Base-by-base conservation (phyloP, 2,329 filamentous ascomycete genomes). In the Colletotrichum cordylinicola region DNA sequence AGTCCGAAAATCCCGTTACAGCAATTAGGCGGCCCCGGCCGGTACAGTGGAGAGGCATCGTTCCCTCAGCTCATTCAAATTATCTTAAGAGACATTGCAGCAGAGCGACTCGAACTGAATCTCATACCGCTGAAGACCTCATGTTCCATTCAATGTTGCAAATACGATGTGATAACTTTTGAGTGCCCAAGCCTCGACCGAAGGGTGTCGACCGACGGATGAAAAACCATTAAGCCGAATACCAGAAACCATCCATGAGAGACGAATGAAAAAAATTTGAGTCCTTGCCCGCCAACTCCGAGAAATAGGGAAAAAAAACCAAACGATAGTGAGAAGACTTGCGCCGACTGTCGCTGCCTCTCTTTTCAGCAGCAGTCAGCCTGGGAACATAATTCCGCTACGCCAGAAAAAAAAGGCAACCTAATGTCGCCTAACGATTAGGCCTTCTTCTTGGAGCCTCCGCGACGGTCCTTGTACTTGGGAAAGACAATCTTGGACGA, bases 401-500 rank as follows among this genome's bases (percentile, higher is more conserved):
- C 31, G 48, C 33, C 27, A 66, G 56, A 39, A 55, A 29, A 29
- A 56, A 48, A 67, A 39, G 21, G 35, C 29, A 60, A 39, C 18
- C 29, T 21, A 64, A 39, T 27, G 18, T 21, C 27, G 37, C 13
- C 33, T 69, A 33, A 21, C 31, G n/a, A 66, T 77, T 67, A 77
- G 70, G 67, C 60, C 80, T 85, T 87, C 83, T 87, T 89, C 80
- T 86, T 88, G 43, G 67, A 70, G 29, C 74, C 72, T 61, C 84
- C 86, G 78, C 86, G 83, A 77, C 87, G 87, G 74, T 91, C 88
- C 77, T 88, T 88, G 81, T 90, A 92, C 80, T 88, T 91, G 69
- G 87, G 87, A 77, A 93, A 93, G 27, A 92, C 90, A 76, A 93
- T 92, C 76, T 87, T 87, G 55, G 88, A 86, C 79, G 88, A 90